Evolutionary conservation across 768 basidiomycete genomes (phyloP).

Genomic region (Zangia roseola): DNA sequence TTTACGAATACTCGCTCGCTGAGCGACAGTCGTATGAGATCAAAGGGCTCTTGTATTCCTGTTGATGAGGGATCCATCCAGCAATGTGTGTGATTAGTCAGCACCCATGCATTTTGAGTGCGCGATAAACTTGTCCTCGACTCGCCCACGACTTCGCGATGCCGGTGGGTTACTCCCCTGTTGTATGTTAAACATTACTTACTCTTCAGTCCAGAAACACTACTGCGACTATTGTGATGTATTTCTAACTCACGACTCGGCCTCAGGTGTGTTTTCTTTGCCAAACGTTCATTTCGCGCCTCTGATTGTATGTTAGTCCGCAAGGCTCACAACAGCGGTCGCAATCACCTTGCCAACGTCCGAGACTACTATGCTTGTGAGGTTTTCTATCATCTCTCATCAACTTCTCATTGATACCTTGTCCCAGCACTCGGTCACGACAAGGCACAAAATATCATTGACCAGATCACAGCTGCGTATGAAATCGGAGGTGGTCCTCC

Average conservation of each 20-base stretch:
- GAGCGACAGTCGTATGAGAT: constrained; percentile 92
- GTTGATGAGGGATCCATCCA: constrained; percentile 69
- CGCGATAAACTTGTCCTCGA: constrained; percentile 15
- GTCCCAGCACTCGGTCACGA: constrained; percentile 81
- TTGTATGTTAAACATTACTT: constrained; percentile 1
- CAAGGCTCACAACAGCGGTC: constrained; percentile 96
- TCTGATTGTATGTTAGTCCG: constrained; percentile 57
- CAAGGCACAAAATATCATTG: constrained; percentile 97
- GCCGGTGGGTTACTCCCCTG: constrained; percentile 53
- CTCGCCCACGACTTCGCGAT: constrained; percentile 40
- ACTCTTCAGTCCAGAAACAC: constrained; percentile 61
- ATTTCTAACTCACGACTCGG: constrained; percentile 90
- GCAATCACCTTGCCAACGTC: constrained; percentile 96
- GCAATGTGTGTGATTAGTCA: constrained; percentile 24
- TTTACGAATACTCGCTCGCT: constrained; percentile 99
- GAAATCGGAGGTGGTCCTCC: constrained; percentile 85
- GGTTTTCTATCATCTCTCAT: constrained; percentile 20
- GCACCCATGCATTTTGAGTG: constrained; percentile 25
- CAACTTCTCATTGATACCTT: constrained; percentile 8
- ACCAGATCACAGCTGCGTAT: constrained; percentile 94
- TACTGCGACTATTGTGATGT: constrained; percentile 95
- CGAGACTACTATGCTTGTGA: constrained; percentile 95
- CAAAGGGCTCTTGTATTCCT: constrained; percentile 93
- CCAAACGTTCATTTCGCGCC: constrained; percentile 1
- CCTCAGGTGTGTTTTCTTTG: constrained; percentile 61